A percentile compares a stretch with the other conserved stretches of the same genome.
phyloP scores from a whole-genome alignment of 768 basidiomycete species.

The Mycena venus region DNA sequence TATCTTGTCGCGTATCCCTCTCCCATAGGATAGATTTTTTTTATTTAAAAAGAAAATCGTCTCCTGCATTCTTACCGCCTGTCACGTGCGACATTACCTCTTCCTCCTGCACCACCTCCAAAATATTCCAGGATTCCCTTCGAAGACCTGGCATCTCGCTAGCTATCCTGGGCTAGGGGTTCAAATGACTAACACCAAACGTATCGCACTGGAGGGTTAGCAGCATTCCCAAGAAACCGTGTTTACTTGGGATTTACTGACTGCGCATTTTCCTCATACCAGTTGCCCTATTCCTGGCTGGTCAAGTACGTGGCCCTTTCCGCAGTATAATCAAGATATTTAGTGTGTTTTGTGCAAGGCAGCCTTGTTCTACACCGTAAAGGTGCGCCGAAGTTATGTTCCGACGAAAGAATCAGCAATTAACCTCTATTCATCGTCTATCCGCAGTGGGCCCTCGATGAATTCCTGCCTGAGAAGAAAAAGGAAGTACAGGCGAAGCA shows the following conservation, averaged over 20 bases:
- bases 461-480: constrained; percentile 64
- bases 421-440: not conserved
- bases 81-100: not conserved
- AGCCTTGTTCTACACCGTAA: constrained; percentile 82
- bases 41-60: no score
- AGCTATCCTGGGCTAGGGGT: not conserved
- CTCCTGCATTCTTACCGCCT: not conserved
- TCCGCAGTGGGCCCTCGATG: constrained; percentile 75
- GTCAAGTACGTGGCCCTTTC: constrained; percentile 58
- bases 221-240: not conserved
- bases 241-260: not conserved
- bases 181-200: constrained; percentile 23
- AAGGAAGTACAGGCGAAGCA: constrained; percentile 79
- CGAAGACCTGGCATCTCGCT: not conserved
- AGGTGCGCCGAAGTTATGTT: constrained; percentile 56
- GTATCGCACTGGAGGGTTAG: constrained; percentile 30
- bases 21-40: no score
- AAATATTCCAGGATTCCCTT: not conserved
- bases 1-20: not conserved
- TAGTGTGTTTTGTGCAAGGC: constrained; percentile 61
- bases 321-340: not conserved
- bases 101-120: not conserved
- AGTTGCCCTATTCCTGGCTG: constrained; percentile 62
- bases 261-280: not conserved
- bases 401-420: not conserved